Evolutionary conservation across 768 basidiomycete genomes (phyloP), one percentile per base, ranked within the genome.

Genomic region (Trametes maxima): DNA sequence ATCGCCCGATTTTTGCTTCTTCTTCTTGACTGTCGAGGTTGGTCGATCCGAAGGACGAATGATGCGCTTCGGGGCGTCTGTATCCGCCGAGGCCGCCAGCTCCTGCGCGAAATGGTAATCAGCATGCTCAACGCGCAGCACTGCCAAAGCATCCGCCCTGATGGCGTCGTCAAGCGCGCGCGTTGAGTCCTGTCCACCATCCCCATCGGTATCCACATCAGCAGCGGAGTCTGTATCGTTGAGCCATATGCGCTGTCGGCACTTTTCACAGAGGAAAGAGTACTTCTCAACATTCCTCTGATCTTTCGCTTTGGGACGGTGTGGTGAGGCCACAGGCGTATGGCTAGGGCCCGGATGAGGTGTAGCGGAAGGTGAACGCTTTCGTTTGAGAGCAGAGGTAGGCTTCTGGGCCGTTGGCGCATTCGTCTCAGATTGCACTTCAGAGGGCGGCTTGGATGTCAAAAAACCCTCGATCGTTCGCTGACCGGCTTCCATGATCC

Each of bases 81-180:
- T 68, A 48, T 70, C 71, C 52, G 74, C 59, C 54, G 79, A 76
- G 24, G 80, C 80, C 21, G 87, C 82, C 52, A 98, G 70, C 57
- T 92, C 89, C 67, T 87, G 80, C 1, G 95, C 95, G 66, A 94
- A 86, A 73, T 98, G 95, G 72, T 85, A 97, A 74, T 97, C 95
- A 37, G 85, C 81, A 67, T 98, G 95, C 69, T 97, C 95, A 72
- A 82, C 66, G 55, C 78, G 79, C 57, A 84, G 69, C 60, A 73
- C 73, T 6, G 73, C 76, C 39, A 88, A 66, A 19, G 77, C 67
- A 68, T 69, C 58, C 74, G 70, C 62, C 64, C 67, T 63, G 50
- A 73, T 67, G 63, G 62, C 43, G 69, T 61, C 67, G 46, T 71
- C 69, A 69, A 69, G 35, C 16, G 48, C 43, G 25, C 14, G 22